Conservation (phyloP, 805 yeast species). For the Candida morakotiae region DNA sequence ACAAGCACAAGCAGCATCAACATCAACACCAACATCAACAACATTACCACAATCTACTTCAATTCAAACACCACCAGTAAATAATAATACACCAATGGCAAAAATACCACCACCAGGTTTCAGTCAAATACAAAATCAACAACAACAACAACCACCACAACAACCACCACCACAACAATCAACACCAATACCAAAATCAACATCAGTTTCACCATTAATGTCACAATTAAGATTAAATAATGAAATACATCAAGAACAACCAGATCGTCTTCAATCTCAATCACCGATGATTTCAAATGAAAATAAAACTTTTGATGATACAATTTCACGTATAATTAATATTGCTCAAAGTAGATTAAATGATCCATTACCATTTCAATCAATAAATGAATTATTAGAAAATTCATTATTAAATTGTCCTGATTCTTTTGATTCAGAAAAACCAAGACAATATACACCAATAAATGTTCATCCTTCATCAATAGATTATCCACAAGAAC, state of each 20-base stretch:
- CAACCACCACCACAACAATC: constrained; percentile 6
- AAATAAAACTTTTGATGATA: constrained; percentile 12
- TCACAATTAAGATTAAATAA: constrained; percentile 2
- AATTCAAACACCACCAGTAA: constrained; percentile 8
- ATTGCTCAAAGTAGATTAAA: constrained; percentile 40
- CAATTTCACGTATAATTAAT: constrained; percentile 10
- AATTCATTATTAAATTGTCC: constrained; percentile 85
- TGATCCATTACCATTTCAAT: constrained; percentile 50
- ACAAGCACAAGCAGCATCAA: constrained; percentile 8
- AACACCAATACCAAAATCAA: constrained; percentile 18
- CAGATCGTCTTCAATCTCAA: constrained; percentile 4
- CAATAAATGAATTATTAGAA: constrained; percentile 60
- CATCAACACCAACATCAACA: constrained; percentile 7
- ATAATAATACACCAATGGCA: constrained; percentile 7
- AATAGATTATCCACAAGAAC: constrained; percentile 84
- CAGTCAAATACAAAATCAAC: constrained; percentile 5
- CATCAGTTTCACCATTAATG: constrained; percentile 22
- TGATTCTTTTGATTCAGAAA: constrained; percentile 87
- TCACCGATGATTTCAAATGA: constrained; percentile 7
- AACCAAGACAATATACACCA: constrained; percentile 73
- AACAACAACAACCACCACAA: constrained; percentile 9
- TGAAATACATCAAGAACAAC: constrained; percentile 9
- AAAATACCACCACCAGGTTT: neutral
- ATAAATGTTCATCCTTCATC: constrained; percentile 85
- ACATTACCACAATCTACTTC: constrained; percentile 6